These are phyloP conservation scores for Ogataea methylovora DNA, from an alignment of 805 yeast genomes.

Conservation along the genomic window DNA sequence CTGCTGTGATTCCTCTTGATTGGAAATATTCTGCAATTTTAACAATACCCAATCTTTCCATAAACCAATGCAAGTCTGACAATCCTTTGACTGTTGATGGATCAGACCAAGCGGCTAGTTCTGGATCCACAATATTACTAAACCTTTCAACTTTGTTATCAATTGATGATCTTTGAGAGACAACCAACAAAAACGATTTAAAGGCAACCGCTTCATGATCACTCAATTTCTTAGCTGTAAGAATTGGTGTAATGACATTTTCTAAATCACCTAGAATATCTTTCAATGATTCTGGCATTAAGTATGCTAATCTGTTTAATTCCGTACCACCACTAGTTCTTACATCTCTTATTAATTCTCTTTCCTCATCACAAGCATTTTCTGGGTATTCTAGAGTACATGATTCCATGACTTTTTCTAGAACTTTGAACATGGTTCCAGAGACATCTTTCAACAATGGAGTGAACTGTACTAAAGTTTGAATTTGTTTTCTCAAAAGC, in stretches of 20 bases:
- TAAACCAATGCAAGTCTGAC: slow-evolving; percentile 90
- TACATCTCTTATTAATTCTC: slow-evolving; percentile 77
- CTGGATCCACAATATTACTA: slow-evolving; percentile 87
- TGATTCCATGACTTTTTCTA: slow-evolving; percentile 79
- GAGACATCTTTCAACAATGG: slow-evolving; percentile 77
- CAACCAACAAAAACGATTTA: slow-evolving; percentile 84
- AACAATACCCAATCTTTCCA: slow-evolving; percentile 95
- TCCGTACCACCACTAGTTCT: slow-evolving; percentile 93
- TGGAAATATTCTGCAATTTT: slow-evolving; percentile 88
- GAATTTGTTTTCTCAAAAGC: slow-evolving; percentile 76
- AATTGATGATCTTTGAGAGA: slow-evolving; percentile 77
- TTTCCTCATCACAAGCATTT: slow-evolving; percentile 48
- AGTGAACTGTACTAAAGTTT: slow-evolving; percentile 89
- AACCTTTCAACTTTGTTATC: slow-evolving; percentile 67
- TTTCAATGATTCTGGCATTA: slow-evolving; percentile 88
- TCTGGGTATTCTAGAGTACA: slow-evolving; percentile 77
- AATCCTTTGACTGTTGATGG: slow-evolving; percentile 86
- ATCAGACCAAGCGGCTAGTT: slow-evolving; percentile 86
- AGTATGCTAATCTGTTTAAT: slow-evolving; percentile 83
- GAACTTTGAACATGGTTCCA: slow-evolving; percentile 67
- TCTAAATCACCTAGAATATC: slow-evolving; percentile 79
- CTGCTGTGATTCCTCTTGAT: slow-evolving; percentile 69
- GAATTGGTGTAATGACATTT: slow-evolving; percentile 63
- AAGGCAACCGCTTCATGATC: slow-evolving; percentile 93
- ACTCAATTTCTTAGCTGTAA: slow-evolving; percentile 63